Base-by-base conservation (phyloP, 208 protist genomes). In the Trypanosoma theileri region DNA sequence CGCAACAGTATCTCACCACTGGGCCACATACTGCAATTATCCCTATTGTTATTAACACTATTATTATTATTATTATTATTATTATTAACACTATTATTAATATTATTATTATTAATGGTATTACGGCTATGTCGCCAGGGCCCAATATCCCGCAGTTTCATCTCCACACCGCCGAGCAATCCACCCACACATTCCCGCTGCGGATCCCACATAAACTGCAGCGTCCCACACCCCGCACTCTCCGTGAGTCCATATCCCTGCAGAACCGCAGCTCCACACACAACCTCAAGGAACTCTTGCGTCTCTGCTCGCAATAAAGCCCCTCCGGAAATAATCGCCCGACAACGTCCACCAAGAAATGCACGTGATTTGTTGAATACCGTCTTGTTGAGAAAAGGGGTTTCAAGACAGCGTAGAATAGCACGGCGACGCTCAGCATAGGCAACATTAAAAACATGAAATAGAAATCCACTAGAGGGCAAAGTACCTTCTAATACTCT, bases 1-100 rank as follows among this genome's bases (percentile, higher is more conserved):
- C 84, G 73, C 19, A 97, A 42, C 19, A 86, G 67, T 28, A 97
- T 75, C 69, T 97, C 93, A 24, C 84, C 85, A 26, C 74, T 54
- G 10, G 84, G 86, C 54, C 44, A 17, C 10, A n/a, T 17, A 48
- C 28, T 35, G 28, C 28, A 8, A 35, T 35, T 35, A 35, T 35
- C 6, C 1, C 6, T 35, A 35, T 35, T 35, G 6, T 35, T 35
- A 35, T 35, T 35, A 35, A 8, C 6, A 35, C 6, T 35, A 35
- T 35, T 35, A 35, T 35, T 35, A 35, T 35, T 35, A 35, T 35
- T 35, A 35, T 35, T 35, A 35, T 35, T 35, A 48, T 48, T 48
- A 48, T 48, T 48, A 48, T 48, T 48, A 48, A 14, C 11, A 48
- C 11, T 48, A 48, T 48, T 48, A 48, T 48, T 48, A 14, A 14